Base-by-base conservation (phyloP, 2,329 filamentous ascomycete species). In the Ramularia endophylla region DNA sequence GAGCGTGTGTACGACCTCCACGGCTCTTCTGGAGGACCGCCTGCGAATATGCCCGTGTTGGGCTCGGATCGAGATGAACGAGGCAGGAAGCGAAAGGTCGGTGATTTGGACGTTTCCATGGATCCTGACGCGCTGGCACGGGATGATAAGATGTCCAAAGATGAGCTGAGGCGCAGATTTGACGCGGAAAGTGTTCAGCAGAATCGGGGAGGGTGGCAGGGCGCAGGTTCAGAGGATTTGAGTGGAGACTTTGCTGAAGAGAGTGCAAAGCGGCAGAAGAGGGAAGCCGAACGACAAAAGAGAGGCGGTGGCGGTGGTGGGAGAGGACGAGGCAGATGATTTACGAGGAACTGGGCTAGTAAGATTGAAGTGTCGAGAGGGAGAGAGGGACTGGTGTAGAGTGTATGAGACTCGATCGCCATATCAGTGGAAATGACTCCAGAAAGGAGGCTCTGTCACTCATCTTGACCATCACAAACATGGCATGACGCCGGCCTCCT, bases 211-310 rank as follows among this genome's bases (percentile, higher is more conserved):
- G 75, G 82, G 50, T 83, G 85, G 60, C 80, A 81, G 13, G 81
- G 82, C 16, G 47, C 43, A 43, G 83, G 83, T 65, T 86, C 94
- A 62, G 90, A 97, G 54, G 90, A 95, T 60, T 67, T 98, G 42
- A 90, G 83, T 56, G 86, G 95, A 58, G 94, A 98, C 86, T 95
- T 98, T 69, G 87, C 87, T 9, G 83, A 87, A 57, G 92, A 97
- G 69, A 87, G 82, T 59, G 77, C 87, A 51, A 97, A 97, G 75
- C 78, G 88, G 61, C 77, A 89, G 62, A 94, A 89, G 75, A 79
- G 85, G 51, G 89, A 95, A 55, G 81, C 87, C 63, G 87, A 94
- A 65, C 80, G 81, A 32, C 46, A 47, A 11, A 43, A 46, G 40
- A 40, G 48, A 47, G 53, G 62, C 74, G 75, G 56, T 75, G 78